phyloP scores from a whole-genome alignment of 805 yeast species.

The baker's yeast (Saccharomyces cerevisiae) region DNA sequence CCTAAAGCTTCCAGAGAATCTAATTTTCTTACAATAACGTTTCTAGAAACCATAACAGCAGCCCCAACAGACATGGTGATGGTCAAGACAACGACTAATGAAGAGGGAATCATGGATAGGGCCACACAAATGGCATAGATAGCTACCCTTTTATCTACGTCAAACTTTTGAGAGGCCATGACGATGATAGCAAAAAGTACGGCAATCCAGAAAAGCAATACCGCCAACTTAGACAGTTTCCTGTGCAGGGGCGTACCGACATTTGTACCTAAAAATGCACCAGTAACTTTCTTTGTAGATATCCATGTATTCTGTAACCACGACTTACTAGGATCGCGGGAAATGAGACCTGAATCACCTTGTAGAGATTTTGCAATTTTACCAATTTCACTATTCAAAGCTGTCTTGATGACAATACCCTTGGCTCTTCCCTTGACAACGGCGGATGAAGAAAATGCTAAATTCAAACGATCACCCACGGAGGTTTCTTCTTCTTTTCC shows the following conservation, averaged over 20 bases:
- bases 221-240: slow-evolving; percentile 68
- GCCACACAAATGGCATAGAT: slow-evolving; percentile 90
- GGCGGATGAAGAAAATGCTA: slow-evolving; percentile 93
- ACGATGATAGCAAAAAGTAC: slow-evolving; percentile 81
- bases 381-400: slow-evolving; percentile 85
- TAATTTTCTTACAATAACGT: slow-evolving; percentile 86
- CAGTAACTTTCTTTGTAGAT: slow-evolving; percentile 47
- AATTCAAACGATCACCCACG: slow-evolving; percentile 59
- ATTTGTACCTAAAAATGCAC: slow-evolving; percentile 64
- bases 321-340: slow-evolving; percentile 36
- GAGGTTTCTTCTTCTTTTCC: slow-evolving; percentile 34
- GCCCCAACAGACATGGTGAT: slow-evolving; percentile 96
- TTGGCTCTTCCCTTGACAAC: slow-evolving; percentile 92
- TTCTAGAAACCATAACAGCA: slow-evolving; percentile 86
- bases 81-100: slow-evolving; percentile 93
- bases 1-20: slow-evolving; percentile 94
- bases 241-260: slow-evolving; percentile 79
- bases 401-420: slow-evolving; percentile 91
- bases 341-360: slow-evolving; percentile 17
- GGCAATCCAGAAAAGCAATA: slow-evolving; percentile 62
- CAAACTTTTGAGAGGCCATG: slow-evolving; percentile 73
- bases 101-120: slow-evolving; percentile 98
- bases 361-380: slow-evolving; percentile 80
- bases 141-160: slow-evolving; percentile 73
- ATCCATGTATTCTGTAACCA: slow-evolving; percentile 29